Evolutionary conservation across 2,329 filamentous ascomycete species (phyloP).

Genomic region (Stagonosporopsis vannaccii): DNA sequence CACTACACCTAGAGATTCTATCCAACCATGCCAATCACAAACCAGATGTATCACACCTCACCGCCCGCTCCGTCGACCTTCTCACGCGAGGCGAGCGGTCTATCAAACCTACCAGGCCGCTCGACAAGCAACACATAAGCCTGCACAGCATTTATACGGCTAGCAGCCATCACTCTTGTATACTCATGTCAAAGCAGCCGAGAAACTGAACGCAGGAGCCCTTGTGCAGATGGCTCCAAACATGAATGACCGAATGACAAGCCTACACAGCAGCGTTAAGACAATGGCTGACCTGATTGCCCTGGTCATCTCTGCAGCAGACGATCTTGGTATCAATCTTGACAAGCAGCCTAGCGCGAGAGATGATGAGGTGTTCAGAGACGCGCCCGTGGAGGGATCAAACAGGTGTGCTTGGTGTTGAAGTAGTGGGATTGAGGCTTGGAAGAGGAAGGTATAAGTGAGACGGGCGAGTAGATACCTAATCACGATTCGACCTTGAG

Average conservation of each 20-base stretch:
- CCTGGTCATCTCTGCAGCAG: slow-evolving; percentile 47
- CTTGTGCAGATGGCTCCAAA: slow-evolving; percentile 37
- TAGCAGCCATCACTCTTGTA: slow-evolving; percentile 20
- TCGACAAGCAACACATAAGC: not conserved
- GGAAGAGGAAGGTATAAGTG: too few relatives aligned
- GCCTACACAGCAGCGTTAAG: slow-evolving; percentile 31
- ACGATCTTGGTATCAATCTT: slow-evolving; percentile 46
- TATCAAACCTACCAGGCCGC: too few relatives aligned
- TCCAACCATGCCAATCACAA: slow-evolving; percentile 22
- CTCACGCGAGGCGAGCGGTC: not conserved
- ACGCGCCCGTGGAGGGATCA: slow-evolving; percentile 30
- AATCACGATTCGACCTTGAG: too few relatives aligned
- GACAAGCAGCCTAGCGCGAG: slow-evolving; percentile 26
- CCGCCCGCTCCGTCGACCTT: slow-evolving; percentile 6
- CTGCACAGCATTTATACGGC: slow-evolving; percentile 18
- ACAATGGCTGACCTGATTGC: slow-evolving; percentile 47
- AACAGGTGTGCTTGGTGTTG: too few relatives aligned
- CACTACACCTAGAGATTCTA: slow-evolving; percentile 27
- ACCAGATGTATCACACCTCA: slow-evolving; percentile 6
- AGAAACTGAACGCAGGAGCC: slow-evolving; percentile 37
- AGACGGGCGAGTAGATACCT: too few relatives aligned
- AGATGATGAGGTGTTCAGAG: slow-evolving; percentile 37
- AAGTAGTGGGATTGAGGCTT: too few relatives aligned
- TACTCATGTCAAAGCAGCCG: slow-evolving; percentile 28
- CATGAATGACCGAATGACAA: slow-evolving; percentile 40